Evolutionary conservation across 2,329 filamentous ascomycete genomes (phyloP).

Genomic region (Scedosporium aurantiacum): DNA sequence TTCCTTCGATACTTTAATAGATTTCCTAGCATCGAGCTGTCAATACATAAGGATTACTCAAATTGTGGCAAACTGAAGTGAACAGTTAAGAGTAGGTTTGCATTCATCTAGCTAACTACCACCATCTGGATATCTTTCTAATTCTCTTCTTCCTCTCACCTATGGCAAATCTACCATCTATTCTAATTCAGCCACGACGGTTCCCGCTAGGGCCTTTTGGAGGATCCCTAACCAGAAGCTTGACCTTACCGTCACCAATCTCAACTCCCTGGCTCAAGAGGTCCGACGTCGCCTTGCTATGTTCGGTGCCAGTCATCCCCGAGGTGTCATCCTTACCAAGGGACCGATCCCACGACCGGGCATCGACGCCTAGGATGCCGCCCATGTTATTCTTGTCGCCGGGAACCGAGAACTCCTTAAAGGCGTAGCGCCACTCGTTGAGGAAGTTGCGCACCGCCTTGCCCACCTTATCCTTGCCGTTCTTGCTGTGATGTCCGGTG

Average conservation of each 20-base stretch:
- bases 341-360: conserved; percentile 55
- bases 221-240: conserved; percentile 50
- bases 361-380: conserved; percentile 61
- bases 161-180: no score
- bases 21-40: no score
- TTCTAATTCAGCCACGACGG: conserved; percentile 22
- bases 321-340: conserved; percentile 33
- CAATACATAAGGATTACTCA: no score
- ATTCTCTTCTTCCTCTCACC: no score
- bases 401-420: conserved; percentile 89
- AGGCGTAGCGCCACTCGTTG: conserved; percentile 92
- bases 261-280: conserved; percentile 56
- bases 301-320: conserved; percentile 24
- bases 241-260: conserved; percentile 56
- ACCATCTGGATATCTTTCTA: no score
- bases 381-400: conserved; percentile 79
- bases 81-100: no score
- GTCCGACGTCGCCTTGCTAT: conserved; percentile 35
- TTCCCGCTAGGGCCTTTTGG: conserved; percentile 44
- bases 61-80: no score
- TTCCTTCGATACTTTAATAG: no score
- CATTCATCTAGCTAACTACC: no score
- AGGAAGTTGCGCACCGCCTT: conserved; percentile 85
- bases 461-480: conserved; percentile 96
- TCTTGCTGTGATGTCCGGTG: conserved; percentile 95